Percentiles rank a stretch among this genome's conserved stretches.
These are phyloP conservation scores for Eucalyptus lansdowneana DNA, from an alignment of 345 rosid genomes.

Conservation along the genomic window DNA sequence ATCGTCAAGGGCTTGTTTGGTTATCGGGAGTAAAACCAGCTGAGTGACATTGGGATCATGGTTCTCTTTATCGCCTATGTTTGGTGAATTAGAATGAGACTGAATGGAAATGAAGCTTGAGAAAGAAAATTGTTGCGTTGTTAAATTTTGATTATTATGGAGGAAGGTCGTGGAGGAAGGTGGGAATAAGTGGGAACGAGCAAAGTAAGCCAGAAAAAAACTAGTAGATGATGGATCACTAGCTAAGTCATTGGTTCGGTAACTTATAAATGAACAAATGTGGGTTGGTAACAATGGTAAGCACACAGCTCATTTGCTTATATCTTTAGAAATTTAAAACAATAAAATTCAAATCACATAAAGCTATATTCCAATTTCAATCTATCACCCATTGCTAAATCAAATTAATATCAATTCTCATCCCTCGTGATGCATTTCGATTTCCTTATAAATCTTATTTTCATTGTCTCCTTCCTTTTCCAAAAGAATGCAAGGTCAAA, in stretches of 20 bases:
- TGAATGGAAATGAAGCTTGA: not conserved
- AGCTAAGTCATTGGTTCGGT: no score
- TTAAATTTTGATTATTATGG: no score
- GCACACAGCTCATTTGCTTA: no score
- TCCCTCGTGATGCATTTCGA: not conserved
- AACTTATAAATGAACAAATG: not conserved
- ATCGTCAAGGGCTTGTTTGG: not conserved
- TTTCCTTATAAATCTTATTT: not conserved
- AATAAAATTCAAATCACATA: no score
- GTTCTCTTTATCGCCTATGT: no score
- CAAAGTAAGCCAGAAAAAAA: no score
- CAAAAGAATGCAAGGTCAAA: not conserved
- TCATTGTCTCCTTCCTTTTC: not conserved
- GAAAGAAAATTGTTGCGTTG: not conserved
- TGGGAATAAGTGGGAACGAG: not conserved
- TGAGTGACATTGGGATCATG: not conserved
- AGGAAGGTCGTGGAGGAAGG: not conserved
- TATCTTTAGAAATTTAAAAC: not conserved
- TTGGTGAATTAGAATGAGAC: no score
- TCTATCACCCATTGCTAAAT: not conserved
- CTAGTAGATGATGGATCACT: not conserved
- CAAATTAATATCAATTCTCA: no score
- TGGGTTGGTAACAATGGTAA: not conserved
- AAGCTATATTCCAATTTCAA: not conserved
- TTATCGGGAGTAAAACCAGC: not conserved